phyloP scores from a whole-genome alignment of 2,329 filamentous ascomycete genomes.

The Orbilia blumenaviensis region DNA sequence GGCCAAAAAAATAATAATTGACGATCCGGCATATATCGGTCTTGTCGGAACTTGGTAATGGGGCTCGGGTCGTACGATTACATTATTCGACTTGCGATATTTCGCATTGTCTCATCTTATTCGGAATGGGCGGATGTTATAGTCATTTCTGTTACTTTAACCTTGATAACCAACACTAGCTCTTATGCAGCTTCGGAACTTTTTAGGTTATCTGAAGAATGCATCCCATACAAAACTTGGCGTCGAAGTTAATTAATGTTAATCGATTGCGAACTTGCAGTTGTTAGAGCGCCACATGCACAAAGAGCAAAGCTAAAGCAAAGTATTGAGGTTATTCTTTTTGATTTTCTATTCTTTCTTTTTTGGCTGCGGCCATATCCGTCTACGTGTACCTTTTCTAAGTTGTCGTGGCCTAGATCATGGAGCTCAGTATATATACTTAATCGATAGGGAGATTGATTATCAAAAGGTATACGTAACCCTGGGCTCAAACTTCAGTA shows the following conservation, averaged over 20 bases:
- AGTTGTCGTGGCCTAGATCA: too few relatives aligned
- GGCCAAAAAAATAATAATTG: conserved; percentile 5
- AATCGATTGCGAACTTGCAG: neutral
- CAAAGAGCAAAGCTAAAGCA: neutral
- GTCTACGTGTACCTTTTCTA: too few relatives aligned
- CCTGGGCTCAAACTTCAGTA: neutral
- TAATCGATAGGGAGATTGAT: too few relatives aligned
- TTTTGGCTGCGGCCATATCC: too few relatives aligned
- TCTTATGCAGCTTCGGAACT: neutral
- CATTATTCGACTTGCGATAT: neutral
- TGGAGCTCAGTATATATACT: too few relatives aligned
- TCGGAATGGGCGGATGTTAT: conserved; percentile 12
- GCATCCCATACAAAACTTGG: neutral
- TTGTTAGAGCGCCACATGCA: too few relatives aligned
- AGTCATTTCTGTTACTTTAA: conserved; percentile 2
- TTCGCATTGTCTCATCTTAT: conserved; percentile 10
- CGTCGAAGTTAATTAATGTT: conserved; percentile 4
- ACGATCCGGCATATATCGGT: conserved; percentile 34
- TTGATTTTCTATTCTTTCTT: too few relatives aligned
- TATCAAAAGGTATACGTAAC: neutral
- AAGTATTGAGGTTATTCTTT: too few relatives aligned
- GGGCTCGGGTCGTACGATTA: conserved; percentile 41
- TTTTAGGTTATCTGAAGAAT: conserved; percentile 17
- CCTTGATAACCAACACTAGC: neutral
- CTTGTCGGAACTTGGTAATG: conserved; percentile 32